A percentile compares a stretch with the other conserved stretches of the same genome.
These are phyloP conservation scores for Phytopythium mirpurense DNA, from an alignment of 352 stramenopile species.

Conservation along the genomic window DNA sequence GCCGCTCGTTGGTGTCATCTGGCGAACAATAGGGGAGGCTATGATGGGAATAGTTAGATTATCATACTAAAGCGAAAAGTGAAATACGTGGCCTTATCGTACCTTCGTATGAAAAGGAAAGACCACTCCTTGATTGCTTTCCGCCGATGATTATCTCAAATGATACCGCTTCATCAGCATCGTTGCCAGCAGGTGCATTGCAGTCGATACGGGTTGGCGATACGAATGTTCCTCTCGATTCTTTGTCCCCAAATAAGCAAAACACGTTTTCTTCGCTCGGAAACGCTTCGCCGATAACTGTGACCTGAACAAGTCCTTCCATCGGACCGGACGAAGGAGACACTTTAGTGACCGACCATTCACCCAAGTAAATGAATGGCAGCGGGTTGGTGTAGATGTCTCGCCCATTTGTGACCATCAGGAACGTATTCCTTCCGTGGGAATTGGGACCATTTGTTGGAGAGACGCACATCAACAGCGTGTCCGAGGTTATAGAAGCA, in stretches of 20 bases:
- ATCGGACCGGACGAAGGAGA: slow-evolving; percentile 22
- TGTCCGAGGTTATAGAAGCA: slow-evolving; percentile 32
- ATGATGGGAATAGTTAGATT: slow-evolving; percentile 4
- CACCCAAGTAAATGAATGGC: slow-evolving; percentile 37
- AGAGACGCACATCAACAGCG: slow-evolving; percentile 29
- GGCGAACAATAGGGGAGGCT: slow-evolving; percentile 35
- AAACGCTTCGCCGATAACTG: slow-evolving; percentile 28
- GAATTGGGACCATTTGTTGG: slow-evolving; percentile 23
- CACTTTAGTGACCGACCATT: slow-evolving; percentile 24
- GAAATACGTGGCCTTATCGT: slow-evolving; percentile 2
- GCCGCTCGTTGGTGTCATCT: slow-evolving; percentile 21
- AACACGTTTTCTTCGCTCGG: slow-evolving; percentile 16
- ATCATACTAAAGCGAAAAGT: not conserved
- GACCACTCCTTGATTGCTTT: slow-evolving; percentile 36
- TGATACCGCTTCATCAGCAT: slow-evolving; percentile 11
- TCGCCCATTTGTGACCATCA: slow-evolving; percentile 50
- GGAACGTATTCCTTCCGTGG: slow-evolving; percentile 16
- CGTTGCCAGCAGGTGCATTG: slow-evolving; percentile 8
- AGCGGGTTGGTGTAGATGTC: slow-evolving; percentile 61
- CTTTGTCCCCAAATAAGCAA: slow-evolving; percentile 31
- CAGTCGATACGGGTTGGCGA: slow-evolving; percentile 24
- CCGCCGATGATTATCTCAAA: slow-evolving; percentile 50
- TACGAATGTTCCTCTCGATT: slow-evolving; percentile 14
- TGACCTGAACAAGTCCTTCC: slow-evolving; percentile 27
- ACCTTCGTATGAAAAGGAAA: slow-evolving; percentile 51